Base-by-base conservation (phyloP, 257 asterid species). In the Penstemon barbatus region DNA sequence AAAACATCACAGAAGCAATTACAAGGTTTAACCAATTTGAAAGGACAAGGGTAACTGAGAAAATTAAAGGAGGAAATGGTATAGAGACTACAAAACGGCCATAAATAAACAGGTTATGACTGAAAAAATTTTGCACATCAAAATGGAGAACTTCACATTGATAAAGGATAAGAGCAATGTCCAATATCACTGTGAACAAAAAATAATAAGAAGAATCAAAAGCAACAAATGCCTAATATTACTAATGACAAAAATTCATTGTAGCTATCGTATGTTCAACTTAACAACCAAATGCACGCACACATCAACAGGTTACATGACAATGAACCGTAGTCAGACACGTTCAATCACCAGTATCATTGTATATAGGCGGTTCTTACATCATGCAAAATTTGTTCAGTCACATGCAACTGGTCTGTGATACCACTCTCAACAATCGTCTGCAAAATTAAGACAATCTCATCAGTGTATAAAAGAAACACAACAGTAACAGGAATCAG, bases 391-490 rank as follows among this genome's bases (percentile, higher is more conserved):
- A 93, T 83, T 72, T 86, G 96, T 75, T 93, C 97, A 0, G 93
- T 79, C 73, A 90, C 90, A 6, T 88, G 91, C 80, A 83, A 56
- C 75, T 81, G 96, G 80, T 89, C 94, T 4, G 97, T 79, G 77
- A 88, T 85, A 74, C 97, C 89, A 82, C 95, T 80, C 77, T 90
- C 98, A 48, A 68, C 81, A 77, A 90, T 81, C 65, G 85, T 85
- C 97, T 93, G 90, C 81, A 82, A 65, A 77, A 69, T 44, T 43
- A 63, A 62, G 61, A 44, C 33, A 65, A 13, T 2, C 33, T 45
- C 7, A 64, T 71, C 51, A 56, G 66, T n/a, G 37, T 63, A 1
- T 55, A 51, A 54, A 50, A 41, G 15, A 68, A 65, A 48, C 55
- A 58, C 33, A 72, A 49, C 38, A 58, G 11, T 63, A 49, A 74